phyloP scores from a whole-genome alignment of 345 rosid species.

The Eucalyptus guilfoylei region DNA sequence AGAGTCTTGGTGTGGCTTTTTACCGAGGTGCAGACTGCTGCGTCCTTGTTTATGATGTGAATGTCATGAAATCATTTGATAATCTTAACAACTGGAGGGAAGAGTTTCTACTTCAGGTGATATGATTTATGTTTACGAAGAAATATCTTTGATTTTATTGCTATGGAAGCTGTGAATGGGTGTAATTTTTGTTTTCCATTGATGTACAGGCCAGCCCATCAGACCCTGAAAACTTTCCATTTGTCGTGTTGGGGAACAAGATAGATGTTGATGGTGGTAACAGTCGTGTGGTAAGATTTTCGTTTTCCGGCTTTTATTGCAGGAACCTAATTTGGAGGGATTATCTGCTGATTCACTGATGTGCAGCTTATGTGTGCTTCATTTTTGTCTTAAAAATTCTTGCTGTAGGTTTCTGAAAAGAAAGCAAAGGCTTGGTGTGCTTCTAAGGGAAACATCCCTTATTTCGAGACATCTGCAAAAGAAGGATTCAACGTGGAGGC shows the following conservation, averaged over 20 bases:
- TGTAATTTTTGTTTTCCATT: background rate
- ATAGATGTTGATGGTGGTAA: slow-evolving; percentile 75
- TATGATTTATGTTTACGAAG: background rate
- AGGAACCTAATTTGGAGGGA: background rate
- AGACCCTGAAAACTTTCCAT: slow-evolving; percentile 78
- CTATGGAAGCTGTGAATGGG: background rate
- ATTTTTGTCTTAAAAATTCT: background rate
- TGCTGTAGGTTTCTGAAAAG: slow-evolving; percentile 64
- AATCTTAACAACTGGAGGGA: slow-evolving; percentile 34
- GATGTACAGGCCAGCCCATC: slow-evolving; percentile 62
- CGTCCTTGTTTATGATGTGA: slow-evolving; percentile 21
- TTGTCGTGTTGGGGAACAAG: slow-evolving; percentile 81
- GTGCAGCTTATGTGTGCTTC: background rate
- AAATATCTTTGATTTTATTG: background rate
- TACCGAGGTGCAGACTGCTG: slow-evolving; percentile 39
- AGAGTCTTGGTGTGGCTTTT: slow-evolving; percentile 38
- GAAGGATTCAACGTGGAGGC: slow-evolving; percentile 84
- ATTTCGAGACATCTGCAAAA: slow-evolving; percentile 87
- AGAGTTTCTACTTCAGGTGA: slow-evolving; percentile 27
- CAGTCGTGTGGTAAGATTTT: slow-evolving; percentile 60
- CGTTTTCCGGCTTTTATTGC: background rate
- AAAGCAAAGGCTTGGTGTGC: slow-evolving; percentile 94
- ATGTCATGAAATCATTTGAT: slow-evolving; percentile 31
- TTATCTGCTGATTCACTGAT: background rate
- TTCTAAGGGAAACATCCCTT: slow-evolving; percentile 80